Base-by-base conservation (phyloP, 2,329 filamentous ascomycete species). In the Fusarium sterilihyphosum region DNA sequence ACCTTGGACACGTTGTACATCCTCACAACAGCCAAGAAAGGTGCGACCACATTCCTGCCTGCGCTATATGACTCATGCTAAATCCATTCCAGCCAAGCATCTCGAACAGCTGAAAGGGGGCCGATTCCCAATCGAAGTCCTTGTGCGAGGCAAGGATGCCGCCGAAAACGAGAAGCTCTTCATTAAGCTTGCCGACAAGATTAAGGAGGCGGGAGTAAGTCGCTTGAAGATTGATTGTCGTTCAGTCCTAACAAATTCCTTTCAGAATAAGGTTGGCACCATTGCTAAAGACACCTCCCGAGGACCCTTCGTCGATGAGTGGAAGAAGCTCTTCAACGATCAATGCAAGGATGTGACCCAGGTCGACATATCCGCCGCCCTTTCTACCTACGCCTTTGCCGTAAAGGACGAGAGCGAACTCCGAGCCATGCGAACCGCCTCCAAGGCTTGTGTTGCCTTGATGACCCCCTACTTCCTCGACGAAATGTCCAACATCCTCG, bases 401-500 rank as follows among this genome's bases (percentile, higher is more conserved):
- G 90, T 98, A 82, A 99, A 99, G 84, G 96, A 98, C 81, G 95
- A 98, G 83, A 93, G 92, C 79, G 96, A 99, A 84, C 87, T 99
- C 76, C 94, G 96, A 75, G 92, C 94, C 17, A 98, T 99, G 89
- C 92, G 97, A 80, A 97, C 96, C 77, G 95, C 96, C 9, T 96
- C 96, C 63, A 93, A 96, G 81, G 96, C 96, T 53, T 98, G 95
- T 77, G 96, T 97, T 75, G 95, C 95, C 67, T 87, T 98, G 69
- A 97, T 98, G 92, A 94, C 94, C 58, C 94, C 96, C 68, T 99
- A 96, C 84, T 98, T 98, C 82, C 92, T 99, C 75, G 96, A 99
- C 81, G 95, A 98, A 82, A 98, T 99, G 95, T 98, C 96, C 58
- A 93, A 93, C 77, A 93, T 98, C 60, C 90, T 99, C 69, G 96